Base-by-base conservation (phyloP, 805 yeast species). In the Starmerella potacharoeniae region DNA sequence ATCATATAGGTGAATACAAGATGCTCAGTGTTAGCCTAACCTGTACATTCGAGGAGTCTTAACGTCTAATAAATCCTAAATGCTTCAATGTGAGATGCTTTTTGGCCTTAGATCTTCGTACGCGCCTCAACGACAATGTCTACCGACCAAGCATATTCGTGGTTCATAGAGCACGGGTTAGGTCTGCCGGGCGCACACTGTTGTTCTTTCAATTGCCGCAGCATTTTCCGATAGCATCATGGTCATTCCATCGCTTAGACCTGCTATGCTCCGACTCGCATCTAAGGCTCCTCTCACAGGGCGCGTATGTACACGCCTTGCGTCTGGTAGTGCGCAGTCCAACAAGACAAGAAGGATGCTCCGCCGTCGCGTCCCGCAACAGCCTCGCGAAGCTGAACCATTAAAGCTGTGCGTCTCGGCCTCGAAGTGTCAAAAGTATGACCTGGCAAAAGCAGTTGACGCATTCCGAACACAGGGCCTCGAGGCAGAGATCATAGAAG, bases 341-440 rank as follows among this genome's bases (percentile, higher is more conserved):
- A 58, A 55, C 28, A 57, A 57, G 30, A 52, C 60, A 7, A 45
- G 64, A 1, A 55, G 60, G 16, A 11, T 58, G 13, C 53, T 63
- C 30, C 55, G 58, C 8, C 45, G 59, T 7, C 52, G 53, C n/a
- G 56, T 55, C 28, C 50, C 58, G 6, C 58, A 59, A 11, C 49
- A 34, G 6, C 58, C 54, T 10, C 54, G 57, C n/a, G 52, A 60
- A 5, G 48, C 49, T 7, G 49, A 55, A 37, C 30, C 10, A 13
- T 34, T 65, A 28, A 43, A 51, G 41, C 58, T 84, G 0, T 86
- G 86, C 54, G 82, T 86, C 0, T 78, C 90, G 0, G 76, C 83
- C 4, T 84, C 95, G 0, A 75, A 82, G 0, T 83, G 89, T 58
- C 96, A 89, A 61, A 65, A 73, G 6, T 86, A 86, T 59, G 81